phyloP scores from a whole-genome alignment of 768 basidiomycete genomes.

The Nidularia pulvinata region DNA sequence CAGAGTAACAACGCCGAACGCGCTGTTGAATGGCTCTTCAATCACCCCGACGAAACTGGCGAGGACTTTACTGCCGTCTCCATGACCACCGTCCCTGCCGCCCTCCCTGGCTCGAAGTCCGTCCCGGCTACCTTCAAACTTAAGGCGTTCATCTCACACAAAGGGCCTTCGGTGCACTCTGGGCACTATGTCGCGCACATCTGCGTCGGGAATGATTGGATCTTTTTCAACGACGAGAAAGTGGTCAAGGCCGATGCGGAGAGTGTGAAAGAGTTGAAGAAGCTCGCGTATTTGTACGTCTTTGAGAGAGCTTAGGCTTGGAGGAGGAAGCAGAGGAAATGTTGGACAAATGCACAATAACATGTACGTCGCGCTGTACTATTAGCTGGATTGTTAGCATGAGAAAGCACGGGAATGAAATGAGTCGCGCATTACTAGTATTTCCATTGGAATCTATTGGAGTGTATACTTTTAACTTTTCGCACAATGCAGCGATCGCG shows the following conservation, averaged over 20 bases:
- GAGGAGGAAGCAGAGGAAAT: background rate
- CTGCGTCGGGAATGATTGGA: constrained; percentile 61
- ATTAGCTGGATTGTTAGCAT: too few species aligned
- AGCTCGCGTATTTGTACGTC: constrained; percentile 91
- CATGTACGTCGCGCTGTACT: too few species aligned
- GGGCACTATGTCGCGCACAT: constrained; percentile 93
- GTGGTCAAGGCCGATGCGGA: constrained; percentile 87
- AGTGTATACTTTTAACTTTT: too few species aligned
- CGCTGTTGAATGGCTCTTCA: constrained; percentile 97
- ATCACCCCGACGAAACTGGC: constrained; percentile 85
- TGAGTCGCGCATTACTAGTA: too few species aligned
- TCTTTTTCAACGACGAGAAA: constrained; percentile 96
- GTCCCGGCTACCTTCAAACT: constrained; percentile 81
- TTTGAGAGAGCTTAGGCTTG: constrained; percentile 63
- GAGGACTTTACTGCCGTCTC: constrained; percentile 42
- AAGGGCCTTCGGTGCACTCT: constrained; percentile 93
- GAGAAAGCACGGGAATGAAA: too few species aligned
- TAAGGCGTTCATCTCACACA: constrained; percentile 97
- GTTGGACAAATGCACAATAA: too few species aligned
- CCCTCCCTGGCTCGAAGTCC: constrained; percentile 51
- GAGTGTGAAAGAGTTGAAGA: constrained; percentile 78
- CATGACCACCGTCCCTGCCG: constrained; percentile 9
- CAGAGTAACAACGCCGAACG: constrained; percentile 79
- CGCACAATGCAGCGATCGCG: too few species aligned
- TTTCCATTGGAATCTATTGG: too few species aligned